Conservation (phyloP, 306 rosid genomes). For the Pterocarpus macrocarpus region DNA sequence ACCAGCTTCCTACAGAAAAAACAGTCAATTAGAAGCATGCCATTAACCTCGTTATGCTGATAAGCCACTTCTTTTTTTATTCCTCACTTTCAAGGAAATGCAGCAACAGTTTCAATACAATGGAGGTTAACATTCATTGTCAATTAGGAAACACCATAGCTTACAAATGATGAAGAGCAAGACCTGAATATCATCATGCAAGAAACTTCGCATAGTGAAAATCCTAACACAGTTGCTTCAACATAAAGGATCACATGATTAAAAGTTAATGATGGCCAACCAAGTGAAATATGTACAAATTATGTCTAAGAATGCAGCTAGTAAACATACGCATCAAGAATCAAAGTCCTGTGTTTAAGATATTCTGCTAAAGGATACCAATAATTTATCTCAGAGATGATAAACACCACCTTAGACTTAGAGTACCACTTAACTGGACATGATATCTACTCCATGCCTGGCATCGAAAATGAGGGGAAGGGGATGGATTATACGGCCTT, state of each 20-base stretch:
- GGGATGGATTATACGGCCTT: not conserved
- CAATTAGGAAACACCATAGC: not conserved
- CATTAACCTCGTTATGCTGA: not conserved
- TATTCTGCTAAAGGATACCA: slow-evolving; percentile 2
- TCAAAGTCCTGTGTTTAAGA: not conserved
- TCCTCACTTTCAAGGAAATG: not conserved
- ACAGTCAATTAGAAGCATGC: not conserved
- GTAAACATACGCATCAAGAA: not conserved
- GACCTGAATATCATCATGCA: not conserved
- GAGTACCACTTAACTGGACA: slow-evolving; percentile 15
- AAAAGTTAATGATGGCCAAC: not conserved
- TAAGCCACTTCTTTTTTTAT: not conserved
- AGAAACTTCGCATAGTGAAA: not conserved
- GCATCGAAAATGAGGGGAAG: not conserved
- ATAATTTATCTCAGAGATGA: not conserved
- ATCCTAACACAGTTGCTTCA: slow-evolving; percentile 12
- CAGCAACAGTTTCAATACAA: not conserved
- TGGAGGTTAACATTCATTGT: too few relatives aligned
- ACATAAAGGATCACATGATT: not conserved
- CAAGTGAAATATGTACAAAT: not conserved
- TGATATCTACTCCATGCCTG: not conserved
- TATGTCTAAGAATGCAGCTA: not conserved
- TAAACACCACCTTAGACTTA: not conserved
- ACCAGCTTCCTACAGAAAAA: not conserved
- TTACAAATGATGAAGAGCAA: not conserved